Evolutionary conservation across 2,329 filamentous ascomycete species (phyloP).

Genomic region (Aspergillus sp.): DNA sequence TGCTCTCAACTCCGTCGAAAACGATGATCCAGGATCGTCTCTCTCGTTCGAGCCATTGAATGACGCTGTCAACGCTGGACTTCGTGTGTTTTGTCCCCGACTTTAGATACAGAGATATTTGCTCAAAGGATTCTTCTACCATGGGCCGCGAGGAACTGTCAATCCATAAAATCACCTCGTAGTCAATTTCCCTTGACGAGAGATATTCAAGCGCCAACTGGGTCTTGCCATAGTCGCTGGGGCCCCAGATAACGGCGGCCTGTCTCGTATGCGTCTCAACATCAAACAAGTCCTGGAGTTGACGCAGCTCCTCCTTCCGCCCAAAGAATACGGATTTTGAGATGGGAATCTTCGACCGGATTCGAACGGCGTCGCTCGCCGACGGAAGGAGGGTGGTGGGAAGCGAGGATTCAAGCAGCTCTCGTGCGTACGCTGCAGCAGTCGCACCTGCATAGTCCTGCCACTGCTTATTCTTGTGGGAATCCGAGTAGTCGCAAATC

Average conservation of each 20-base stretch:
- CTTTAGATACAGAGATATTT: background rate
- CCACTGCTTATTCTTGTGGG: slow-evolving; percentile 20
- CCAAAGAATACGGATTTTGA: background rate
- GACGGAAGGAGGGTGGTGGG: background rate
- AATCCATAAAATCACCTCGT: slow-evolving; percentile 8
- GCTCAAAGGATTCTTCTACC: background rate
- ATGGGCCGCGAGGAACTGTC: background rate
- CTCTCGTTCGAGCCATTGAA: slow-evolving; percentile 6
- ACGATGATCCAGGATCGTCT: slow-evolving; percentile 6
- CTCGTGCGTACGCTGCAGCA: background rate
- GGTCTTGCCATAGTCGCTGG: slow-evolving; percentile 6
- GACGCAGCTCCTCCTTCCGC: background rate
- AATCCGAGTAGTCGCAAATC: slow-evolving; percentile 18
- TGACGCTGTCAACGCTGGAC: background rate
- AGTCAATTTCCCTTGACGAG: background rate
- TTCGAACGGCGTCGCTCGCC: background rate
- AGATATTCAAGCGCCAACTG: slow-evolving; percentile 5
- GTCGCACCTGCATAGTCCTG: slow-evolving; percentile 14
- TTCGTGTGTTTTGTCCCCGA: background rate
- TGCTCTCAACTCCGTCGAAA: slow-evolving; percentile 2
- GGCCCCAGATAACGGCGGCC: background rate
- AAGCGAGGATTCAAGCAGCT: background rate
- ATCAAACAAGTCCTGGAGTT: background rate
- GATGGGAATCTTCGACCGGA: background rate
- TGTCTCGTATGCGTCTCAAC: background rate